A percentile compares a stretch with the other conserved stretches of the same genome.
Evolutionary conservation across 208 protist species (phyloP).

Genomic region (Acanthamoeba royreba): DNA sequence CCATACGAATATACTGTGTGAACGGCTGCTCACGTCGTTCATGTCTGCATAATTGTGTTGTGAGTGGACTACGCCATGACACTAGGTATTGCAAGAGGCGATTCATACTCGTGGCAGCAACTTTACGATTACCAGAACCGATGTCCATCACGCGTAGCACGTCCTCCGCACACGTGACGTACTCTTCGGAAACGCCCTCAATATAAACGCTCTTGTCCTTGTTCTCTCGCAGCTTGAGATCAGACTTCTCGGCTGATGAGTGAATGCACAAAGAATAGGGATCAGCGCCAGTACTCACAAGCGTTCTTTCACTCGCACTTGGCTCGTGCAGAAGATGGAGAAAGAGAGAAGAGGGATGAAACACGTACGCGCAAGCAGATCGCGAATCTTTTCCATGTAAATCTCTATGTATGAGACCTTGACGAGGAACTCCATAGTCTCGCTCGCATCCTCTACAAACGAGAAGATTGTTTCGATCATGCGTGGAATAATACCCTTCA

Average conservation of each 20-base stretch:
- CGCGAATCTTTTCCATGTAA: conserved; percentile 40
- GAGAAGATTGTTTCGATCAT: conserved; percentile 14
- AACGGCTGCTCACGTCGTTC: conserved; percentile 16
- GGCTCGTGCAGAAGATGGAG: no score
- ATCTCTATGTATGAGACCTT: conserved; percentile 32
- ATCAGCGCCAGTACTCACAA: no score
- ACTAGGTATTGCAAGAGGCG: no score
- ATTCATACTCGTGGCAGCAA: no score
- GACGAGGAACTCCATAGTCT: not conserved
- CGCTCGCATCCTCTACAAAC: not conserved
- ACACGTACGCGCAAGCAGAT: conserved; percentile 3
- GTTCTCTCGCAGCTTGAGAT: conserved; percentile 87
- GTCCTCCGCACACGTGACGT: conserved; percentile 29
- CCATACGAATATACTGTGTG: not conserved
- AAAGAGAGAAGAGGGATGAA: no score
- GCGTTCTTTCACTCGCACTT: no score
- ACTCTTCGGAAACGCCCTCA: conserved; percentile 83
- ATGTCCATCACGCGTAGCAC: conserved; percentile 32
- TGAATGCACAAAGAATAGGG: no score
- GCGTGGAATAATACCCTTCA: conserved; percentile 26
- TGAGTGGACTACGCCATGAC: no score
- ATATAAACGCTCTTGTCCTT: conserved; percentile 91
- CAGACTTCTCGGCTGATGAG: conserved; percentile 58
- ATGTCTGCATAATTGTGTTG: no score
- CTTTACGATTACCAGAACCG: conserved; percentile 2